Evolutionary conservation across 2,329 filamentous ascomycete species (phyloP).

Genomic region (Chalaropsis thielavioides): DNA sequence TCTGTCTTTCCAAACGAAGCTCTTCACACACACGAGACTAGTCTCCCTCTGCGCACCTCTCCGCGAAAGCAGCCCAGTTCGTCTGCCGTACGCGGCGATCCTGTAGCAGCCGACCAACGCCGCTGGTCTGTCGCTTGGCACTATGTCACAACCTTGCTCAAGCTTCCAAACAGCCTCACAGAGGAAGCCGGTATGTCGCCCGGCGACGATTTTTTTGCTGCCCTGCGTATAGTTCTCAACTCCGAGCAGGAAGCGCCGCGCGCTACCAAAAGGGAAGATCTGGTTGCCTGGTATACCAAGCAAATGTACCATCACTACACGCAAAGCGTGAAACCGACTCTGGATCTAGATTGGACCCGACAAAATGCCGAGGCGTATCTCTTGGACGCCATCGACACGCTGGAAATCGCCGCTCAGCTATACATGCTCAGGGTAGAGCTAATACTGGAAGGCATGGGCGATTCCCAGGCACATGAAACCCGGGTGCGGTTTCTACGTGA

Average conservation of each 20-base stretch:
- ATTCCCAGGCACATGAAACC: slow-evolving; percentile 26
- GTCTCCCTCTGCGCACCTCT: slow-evolving; percentile 13
- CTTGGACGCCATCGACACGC: background rate
- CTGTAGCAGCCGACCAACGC: slow-evolving; percentile 33
- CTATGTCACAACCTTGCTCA: slow-evolving; percentile 42
- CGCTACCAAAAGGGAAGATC: slow-evolving; percentile 39
- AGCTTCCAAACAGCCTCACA: slow-evolving; percentile 29
- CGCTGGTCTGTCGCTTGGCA: slow-evolving; percentile 50
- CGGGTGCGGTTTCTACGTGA: slow-evolving; percentile 43
- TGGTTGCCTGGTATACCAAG: slow-evolving; percentile 45
- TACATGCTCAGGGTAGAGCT: slow-evolving; percentile 27
- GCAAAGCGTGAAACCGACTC: slow-evolving; percentile 41
- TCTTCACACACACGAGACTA: slow-evolving; percentile 22
- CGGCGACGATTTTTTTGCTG: slow-evolving; percentile 36
- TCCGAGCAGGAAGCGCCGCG: slow-evolving; percentile 33
- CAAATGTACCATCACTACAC: slow-evolving; percentile 48
- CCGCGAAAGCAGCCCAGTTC: slow-evolving; percentile 11
- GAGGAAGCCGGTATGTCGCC: slow-evolving; percentile 19
- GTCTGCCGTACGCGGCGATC: slow-evolving; percentile 6
- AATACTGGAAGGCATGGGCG: slow-evolving; percentile 34
- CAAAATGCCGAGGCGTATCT: slow-evolving; percentile 23
- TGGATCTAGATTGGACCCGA: slow-evolving; percentile 43
- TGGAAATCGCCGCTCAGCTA: background rate
- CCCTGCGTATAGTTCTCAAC: slow-evolving; percentile 39
- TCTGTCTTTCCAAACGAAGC: slow-evolving; percentile 42